Evolutionary conservation across 768 basidiomycete genomes (phyloP).

Genomic region (Amanita thiersii): DNA sequence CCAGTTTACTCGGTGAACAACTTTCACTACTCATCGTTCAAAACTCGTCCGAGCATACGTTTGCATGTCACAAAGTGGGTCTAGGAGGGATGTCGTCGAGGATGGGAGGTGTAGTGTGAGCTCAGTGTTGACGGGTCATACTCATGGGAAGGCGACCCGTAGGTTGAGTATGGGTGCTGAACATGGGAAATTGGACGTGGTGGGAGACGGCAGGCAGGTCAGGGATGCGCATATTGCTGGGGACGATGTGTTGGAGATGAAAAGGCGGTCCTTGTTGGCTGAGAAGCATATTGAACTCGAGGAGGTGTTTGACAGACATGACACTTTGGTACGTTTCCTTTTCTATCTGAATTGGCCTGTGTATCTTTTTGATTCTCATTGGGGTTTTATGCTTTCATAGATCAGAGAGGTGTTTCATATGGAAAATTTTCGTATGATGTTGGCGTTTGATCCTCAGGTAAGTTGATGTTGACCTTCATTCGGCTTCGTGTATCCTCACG

Average conservation of each 20-base stretch:
- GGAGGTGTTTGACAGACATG: constrained; percentile 55
- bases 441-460: constrained; percentile 72
- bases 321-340: constrained; percentile 54
- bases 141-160: constrained; percentile 4
- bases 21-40: neutral
- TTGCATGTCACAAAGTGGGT: constrained; percentile 5
- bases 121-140: constrained; percentile 6
- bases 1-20: neutral
- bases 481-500: neutral
- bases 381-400: constrained; percentile 30
- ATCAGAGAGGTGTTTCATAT: constrained; percentile 87
- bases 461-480: no score
- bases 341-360: constrained; percentile 1
- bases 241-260: constrained; percentile 22
- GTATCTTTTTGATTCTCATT: constrained; percentile 4
- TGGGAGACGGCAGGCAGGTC: constrained; percentile 9
- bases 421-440: constrained; percentile 69
- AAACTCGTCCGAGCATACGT: neutral
- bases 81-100: neutral
- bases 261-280: constrained; percentile 40
- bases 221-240: constrained; percentile 9
- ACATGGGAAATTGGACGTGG: constrained; percentile 9
- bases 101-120: constrained; percentile 11
- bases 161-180: constrained; percentile 5
- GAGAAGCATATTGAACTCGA: constrained; percentile 55